These are phyloP conservation scores for Neurospora sp. DNA, from an alignment of 2,329 filamentous ascomycete species.

Conservation along the genomic window DNA sequence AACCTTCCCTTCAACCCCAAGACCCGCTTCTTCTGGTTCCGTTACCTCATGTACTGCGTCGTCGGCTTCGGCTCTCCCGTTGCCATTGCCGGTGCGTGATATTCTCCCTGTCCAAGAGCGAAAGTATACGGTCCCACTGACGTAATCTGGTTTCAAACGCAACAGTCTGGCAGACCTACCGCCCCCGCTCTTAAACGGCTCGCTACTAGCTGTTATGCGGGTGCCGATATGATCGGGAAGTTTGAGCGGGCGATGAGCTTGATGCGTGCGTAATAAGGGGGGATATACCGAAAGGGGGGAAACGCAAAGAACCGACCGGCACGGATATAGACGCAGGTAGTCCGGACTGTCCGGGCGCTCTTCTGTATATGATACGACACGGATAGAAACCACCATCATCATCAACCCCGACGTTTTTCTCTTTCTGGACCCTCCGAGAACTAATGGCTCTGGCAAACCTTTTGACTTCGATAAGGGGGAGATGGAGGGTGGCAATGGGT, in stretches of 20 bases:
- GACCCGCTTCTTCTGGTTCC: constrained; percentile 71
- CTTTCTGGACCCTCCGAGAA: background rate
- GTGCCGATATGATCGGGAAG: background rate
- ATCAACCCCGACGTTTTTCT: constrained; percentile 9
- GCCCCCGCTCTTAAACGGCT: constrained; percentile 29
- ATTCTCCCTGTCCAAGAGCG: constrained; percentile 5
- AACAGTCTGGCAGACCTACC: constrained; percentile 42
- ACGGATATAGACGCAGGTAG: background rate
- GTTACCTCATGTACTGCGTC: constrained; percentile 67
- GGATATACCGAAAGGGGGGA: background rate
- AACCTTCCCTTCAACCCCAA: constrained; percentile 97
- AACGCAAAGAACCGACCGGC: background rate
- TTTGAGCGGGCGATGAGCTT: background rate
- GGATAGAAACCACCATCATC: constrained; percentile 12
- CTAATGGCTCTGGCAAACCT: background rate
- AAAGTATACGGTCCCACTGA: constrained; percentile 3
- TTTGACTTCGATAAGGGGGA: background rate
- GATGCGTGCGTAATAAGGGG: constrained; percentile 1
- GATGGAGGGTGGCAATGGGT: background rate
- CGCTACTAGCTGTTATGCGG: background rate
- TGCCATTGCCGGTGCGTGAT: constrained; percentile 49
- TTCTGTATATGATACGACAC: constrained; percentile 15
- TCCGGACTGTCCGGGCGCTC: background rate
- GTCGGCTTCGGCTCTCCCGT: constrained; percentile 54
- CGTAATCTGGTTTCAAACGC: background rate